These are phyloP conservation scores for Quercus tomentella DNA, from an alignment of 331 rosid species.

Conservation along the genomic window DNA sequence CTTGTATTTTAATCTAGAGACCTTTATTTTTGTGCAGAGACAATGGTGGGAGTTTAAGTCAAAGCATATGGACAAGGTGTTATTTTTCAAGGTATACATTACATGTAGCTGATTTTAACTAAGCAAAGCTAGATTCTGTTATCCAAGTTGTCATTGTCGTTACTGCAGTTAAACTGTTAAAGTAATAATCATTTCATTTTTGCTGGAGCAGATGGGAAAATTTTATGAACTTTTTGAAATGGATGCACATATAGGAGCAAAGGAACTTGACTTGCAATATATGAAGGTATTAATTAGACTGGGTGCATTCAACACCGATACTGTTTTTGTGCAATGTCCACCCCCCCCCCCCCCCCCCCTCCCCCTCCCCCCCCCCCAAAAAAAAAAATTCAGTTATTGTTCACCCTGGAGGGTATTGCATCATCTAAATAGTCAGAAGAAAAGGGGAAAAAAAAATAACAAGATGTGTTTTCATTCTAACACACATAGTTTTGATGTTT, in stretches of 20 bases:
- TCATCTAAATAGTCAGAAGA: background rate
- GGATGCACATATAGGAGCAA: slow-evolving; percentile 91
- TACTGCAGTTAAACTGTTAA: background rate
- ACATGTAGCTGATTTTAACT: background rate
- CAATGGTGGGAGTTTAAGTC: slow-evolving; percentile 99
- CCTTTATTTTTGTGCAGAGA: slow-evolving; percentile 47
- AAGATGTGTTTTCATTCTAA: background rate
- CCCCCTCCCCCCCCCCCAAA: too few species aligned
- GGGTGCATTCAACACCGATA: background rate
- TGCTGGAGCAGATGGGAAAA: slow-evolving; percentile 79
- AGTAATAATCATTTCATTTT: slow-evolving; percentile 12
- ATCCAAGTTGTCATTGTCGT: background rate
- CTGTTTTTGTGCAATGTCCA: background rate
- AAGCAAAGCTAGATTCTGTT: slow-evolving; percentile 1
- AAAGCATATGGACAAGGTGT: slow-evolving; percentile 90
- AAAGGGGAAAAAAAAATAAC: background rate
- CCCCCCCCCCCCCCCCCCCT: too few species aligned
- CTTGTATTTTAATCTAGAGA: slow-evolving; percentile 22
- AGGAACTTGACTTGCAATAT: slow-evolving; percentile 87
- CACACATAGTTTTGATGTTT: background rate
- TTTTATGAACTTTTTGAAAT: slow-evolving; percentile 97
- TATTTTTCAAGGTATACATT: slow-evolving; percentile 76
- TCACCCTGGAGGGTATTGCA: background rate
- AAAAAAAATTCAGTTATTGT: too few species aligned
- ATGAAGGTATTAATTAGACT: slow-evolving; percentile 63